phyloP scores from a whole-genome alignment of 2,329 filamentous ascomycete genomes.

The Didymella arachidicola region DNA sequence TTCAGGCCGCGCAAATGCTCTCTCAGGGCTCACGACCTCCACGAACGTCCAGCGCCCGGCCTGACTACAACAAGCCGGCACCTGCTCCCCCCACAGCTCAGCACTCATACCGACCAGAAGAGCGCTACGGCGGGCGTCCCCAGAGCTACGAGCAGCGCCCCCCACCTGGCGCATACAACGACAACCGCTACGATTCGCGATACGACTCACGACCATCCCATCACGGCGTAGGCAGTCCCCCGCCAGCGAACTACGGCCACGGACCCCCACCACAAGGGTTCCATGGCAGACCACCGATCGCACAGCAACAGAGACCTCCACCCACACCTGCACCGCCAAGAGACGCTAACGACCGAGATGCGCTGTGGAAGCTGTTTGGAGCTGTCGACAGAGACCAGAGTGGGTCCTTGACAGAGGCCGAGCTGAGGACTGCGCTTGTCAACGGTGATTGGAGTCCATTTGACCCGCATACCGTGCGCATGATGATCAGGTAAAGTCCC shows the following conservation, averaged over 20 bases:
- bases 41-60: constrained; percentile 45
- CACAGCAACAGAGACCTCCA: constrained; percentile 53
- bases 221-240: constrained; percentile 54
- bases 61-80: constrained; percentile 56
- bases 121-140: constrained; percentile 44
- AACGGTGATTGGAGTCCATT: constrained; percentile 97
- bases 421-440: constrained; percentile 88
- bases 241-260: constrained; percentile 60
- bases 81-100: constrained; percentile 42
- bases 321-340: constrained; percentile 60
- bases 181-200: constrained; percentile 42
- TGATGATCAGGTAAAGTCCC: constrained; percentile 78
- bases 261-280: constrained; percentile 66
- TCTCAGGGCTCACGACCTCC: constrained; percentile 42
- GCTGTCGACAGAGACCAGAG: constrained; percentile 88
- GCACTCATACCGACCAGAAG: constrained; percentile 49
- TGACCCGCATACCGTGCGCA: constrained; percentile 89
- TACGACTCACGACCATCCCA: constrained; percentile 27
- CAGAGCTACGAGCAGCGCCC: constrained; percentile 43
- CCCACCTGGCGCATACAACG: constrained; percentile 52
- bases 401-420: constrained; percentile 83
- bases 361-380: constrained; percentile 83
- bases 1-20: constrained; percentile 55
- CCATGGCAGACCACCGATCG: constrained; percentile 69
- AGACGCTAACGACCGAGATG: constrained; percentile 70